Evolutionary conservation across 495 filamentous ascomycete species (phyloP).

Genomic region (Aspergillus bridgeri): DNA sequence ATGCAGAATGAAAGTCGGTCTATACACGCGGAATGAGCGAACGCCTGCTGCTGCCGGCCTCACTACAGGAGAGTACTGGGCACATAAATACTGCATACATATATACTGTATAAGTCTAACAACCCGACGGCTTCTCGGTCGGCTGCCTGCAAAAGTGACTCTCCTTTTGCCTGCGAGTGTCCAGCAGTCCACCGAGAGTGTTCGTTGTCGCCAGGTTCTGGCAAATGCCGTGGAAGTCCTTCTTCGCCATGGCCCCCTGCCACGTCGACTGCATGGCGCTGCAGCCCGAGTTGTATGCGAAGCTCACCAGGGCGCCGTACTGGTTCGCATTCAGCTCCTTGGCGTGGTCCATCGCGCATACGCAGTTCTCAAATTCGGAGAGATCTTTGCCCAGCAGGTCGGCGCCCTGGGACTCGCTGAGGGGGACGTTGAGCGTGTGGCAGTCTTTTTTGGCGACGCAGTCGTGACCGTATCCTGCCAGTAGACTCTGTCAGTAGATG

Average conservation of each 20-base stretch:
- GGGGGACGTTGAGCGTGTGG: slow-evolving; percentile 14
- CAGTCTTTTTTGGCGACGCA: slow-evolving; percentile 19
- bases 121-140: slow-evolving; percentile 9
- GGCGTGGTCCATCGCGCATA: slow-evolving; percentile 32
- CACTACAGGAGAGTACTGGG: too few relatives aligned
- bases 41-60: too few relatives aligned
- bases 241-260: slow-evolving; percentile 10
- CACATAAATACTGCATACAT: too few relatives aligned
- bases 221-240: slow-evolving; percentile 17
- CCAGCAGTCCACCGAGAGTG: slow-evolving; percentile 9
- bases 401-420: slow-evolving; percentile 16
- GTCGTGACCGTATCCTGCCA: slow-evolving; percentile 23
- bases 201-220: slow-evolving; percentile 9
- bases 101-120: too few relatives aligned
- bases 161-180: slow-evolving; percentile 7
- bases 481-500: not conserved
- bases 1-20: too few relatives aligned
- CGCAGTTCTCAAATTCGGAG: slow-evolving; percentile 25
- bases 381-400: slow-evolving; percentile 16
- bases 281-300: slow-evolving; percentile 50
- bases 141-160: slow-evolving; percentile 6
- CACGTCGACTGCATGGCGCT: slow-evolving; percentile 26
- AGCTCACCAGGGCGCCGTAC: slow-evolving; percentile 48
- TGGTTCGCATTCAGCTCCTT: slow-evolving; percentile 44
- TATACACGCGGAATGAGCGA: too few relatives aligned